Base-by-base conservation (phyloP, 2,329 filamentous ascomycete genomes). In the Trichoderma sp. region DNA sequence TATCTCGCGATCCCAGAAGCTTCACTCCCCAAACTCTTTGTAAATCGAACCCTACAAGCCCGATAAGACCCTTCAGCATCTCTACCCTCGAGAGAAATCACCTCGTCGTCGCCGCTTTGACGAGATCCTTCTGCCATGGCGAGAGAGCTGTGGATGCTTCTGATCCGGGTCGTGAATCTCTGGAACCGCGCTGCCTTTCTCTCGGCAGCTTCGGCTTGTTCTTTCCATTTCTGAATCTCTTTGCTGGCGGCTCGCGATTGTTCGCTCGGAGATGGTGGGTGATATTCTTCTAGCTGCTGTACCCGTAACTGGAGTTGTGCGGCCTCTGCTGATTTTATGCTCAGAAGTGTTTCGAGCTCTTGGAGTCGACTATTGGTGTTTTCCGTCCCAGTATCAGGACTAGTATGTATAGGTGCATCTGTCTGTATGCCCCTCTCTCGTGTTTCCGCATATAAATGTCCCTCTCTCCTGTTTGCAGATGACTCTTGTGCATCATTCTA, bases 151-250 rank as follows among this genome's bases (percentile, higher is more conserved):
- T 76, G 77, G 65, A 82, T 80, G 2, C 75, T 78, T 61, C 78
- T 78, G 36, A 84, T 53, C 28, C 78, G 78, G 15, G 77, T 73
- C 4, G 81, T 82, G 72, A 86, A 84, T 53, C 80, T 78, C 76
- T 87, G 83, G 72, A 87, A 84, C 28, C 85, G 82, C 4, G 82
- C 81, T 21, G 90, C 77, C 63, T 85, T 82, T 73, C 80, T 83
- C 80, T 91, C 89, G 0, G 88, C 88, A 4, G 83, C 81, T 75
- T 88, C 84, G 0, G 89, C 89, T 36, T 87, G 82, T 36, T 82
- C 83, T 73, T 82, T 86, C 89, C 89, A 91, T 73, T 80, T 82
- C 0, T 74, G 74, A 5, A 76, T 73, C 28, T 82, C 80, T 14
- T 76, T 75, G 36, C 76, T 79, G 1, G 80, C 79, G 28, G 28